Percentiles rank a stretch among this genome's conserved stretches.
Conservation (phyloP, 352 stramenopile genomes). For the Achlya hypogyna region DNA sequence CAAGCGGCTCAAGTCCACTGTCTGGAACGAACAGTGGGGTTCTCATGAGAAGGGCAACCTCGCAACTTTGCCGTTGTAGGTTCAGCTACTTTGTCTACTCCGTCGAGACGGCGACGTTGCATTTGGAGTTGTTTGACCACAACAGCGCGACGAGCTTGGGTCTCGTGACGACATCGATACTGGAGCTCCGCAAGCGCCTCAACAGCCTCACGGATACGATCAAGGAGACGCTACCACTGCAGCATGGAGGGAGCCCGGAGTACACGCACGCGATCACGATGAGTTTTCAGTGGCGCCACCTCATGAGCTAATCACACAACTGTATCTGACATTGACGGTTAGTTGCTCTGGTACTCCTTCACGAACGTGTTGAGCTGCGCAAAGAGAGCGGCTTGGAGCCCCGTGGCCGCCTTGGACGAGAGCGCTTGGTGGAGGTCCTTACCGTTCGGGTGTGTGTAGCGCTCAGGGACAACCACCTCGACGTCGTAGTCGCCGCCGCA, state of each 20-base stretch:
- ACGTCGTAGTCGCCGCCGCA: constrained; percentile 59
- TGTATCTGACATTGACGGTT: constrained; percentile 16
- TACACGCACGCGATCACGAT: constrained; percentile 10
- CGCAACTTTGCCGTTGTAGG: neutral
- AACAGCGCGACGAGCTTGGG: neutral
- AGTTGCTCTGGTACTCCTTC: constrained; percentile 66
- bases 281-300: constrained; percentile 17
- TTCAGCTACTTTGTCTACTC: constrained; percentile 20
- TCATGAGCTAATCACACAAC: constrained; percentile 11
- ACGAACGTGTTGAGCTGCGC: constrained; percentile 51
- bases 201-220: neutral
- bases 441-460: constrained; percentile 56
- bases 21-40: neutral
- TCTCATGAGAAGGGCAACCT: neutral
- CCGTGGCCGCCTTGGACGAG: constrained; percentile 29
- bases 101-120: constrained; percentile 11
- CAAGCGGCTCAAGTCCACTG: neutral
- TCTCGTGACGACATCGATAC: neutral
- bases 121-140: constrained; percentile 9
- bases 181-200: constrained; percentile 18
- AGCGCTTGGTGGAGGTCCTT: constrained; percentile 63
- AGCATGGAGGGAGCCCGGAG: neutral
- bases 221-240: constrained; percentile 15
- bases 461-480: constrained; percentile 51
- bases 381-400: constrained; percentile 52